Evolutionary conservation across 2,329 filamentous ascomycete species (phyloP).

Genomic region (Nemania bipapillata): DNA sequence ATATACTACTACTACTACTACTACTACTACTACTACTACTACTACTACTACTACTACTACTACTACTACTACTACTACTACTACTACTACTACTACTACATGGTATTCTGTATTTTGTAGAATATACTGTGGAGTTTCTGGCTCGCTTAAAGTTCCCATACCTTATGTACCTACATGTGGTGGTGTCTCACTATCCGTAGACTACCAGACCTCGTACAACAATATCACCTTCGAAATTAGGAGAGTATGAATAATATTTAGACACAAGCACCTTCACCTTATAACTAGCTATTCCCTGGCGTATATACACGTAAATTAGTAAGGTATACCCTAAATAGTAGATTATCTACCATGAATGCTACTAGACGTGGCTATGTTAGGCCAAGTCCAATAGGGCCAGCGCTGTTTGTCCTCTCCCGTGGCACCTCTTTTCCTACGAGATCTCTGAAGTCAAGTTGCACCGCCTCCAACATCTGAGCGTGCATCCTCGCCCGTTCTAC

Average conservation of each 20-base stretch:
- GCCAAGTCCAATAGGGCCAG: slow-evolving; percentile 58
- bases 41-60: no score
- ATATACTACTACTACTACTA: no score
- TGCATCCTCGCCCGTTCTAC: slow-evolving; percentile 84
- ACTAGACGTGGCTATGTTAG: slow-evolving; percentile 41
- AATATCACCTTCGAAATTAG: background rate
- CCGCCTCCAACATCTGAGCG: slow-evolving; percentile 80
- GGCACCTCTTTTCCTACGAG: slow-evolving; percentile 73
- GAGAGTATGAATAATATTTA: background rate
- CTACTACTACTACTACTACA: no score
- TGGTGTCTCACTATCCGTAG: background rate
- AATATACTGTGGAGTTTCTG: no score
- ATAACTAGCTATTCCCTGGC: background rate
- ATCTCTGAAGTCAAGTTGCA: slow-evolving; percentile 88
- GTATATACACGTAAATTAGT: slow-evolving; percentile 15
- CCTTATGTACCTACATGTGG: background rate
- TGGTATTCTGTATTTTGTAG: no score
- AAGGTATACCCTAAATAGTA: background rate
- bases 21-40: no score
- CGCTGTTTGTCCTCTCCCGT: slow-evolving; percentile 40
- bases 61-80: no score
- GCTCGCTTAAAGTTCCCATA: slow-evolving; percentile 17
- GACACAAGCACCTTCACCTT: no score
- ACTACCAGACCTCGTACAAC: background rate
- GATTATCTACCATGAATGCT: background rate